Base-by-base conservation (phyloP, 495 filamentous ascomycete species). In the Cudoniella acicularis region DNA sequence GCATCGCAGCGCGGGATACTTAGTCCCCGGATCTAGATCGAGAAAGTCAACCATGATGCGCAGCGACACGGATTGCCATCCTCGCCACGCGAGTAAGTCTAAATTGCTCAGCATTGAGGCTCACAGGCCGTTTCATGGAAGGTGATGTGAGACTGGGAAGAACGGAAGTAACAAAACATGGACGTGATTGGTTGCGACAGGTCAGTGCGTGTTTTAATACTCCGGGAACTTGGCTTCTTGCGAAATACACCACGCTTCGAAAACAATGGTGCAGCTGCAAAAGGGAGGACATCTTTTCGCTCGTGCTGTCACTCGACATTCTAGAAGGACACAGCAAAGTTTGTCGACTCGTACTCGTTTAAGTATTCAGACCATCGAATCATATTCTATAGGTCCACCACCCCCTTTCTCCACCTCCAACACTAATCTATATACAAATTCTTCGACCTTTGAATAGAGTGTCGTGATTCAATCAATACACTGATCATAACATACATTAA, bases 401-500 rank as follows among this genome's bases (percentile, higher is more conserved):
- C 22, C 52, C 30, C 26, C 36, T 18, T 46, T 13, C 23, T 20
- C 47, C 23, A 24, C 20, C 8, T 4, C 23, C 23, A 4, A 11
- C 10, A 13, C 47, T 49, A 20, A 24, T 36, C 55, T 59, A 60
- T 52, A 47, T 60, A 56, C 52, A 64, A 59, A 42, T 41, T 53
- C 40, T 40, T 21, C 23, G 18, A 30, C 36, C 21, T 10, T 48
- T 18, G 24, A 22, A 23, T 27, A n/a, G 24, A 21, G 2, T 16
- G 22, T 23, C 45, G 30, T n/a, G 25, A 36, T 18, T n/a, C 21
- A 42, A 18, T 24, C 20, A n/a, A 40, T 36, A 36, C 30, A 49
- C 48, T 17, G 16, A 41, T 57, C 53, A 57, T 62, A 62, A 62
- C 52, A 52, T 62, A 62, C 53, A 62, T 62, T 57, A 57, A 53